These are phyloP conservation scores for Aspergillus baeticus DNA, from an alignment of 495 filamentous ascomycete species.

Conservation along the genomic window DNA sequence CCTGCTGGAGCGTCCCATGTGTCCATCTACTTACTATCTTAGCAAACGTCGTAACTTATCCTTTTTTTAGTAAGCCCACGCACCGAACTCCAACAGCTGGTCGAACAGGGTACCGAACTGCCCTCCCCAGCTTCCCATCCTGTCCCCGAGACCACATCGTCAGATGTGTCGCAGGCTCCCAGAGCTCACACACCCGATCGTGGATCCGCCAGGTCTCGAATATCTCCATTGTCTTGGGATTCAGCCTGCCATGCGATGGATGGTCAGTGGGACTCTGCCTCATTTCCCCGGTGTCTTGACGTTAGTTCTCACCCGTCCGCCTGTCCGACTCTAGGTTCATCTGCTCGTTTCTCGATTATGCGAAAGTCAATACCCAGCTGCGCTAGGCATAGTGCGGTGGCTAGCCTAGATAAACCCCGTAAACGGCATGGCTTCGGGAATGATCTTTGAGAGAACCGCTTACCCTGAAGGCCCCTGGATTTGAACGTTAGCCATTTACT, in stretches of 20 bases:
- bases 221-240: not conserved
- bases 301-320: not conserved
- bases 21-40: not conserved
- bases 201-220: not conserved
- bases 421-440: too few relatives aligned
- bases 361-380: not conserved
- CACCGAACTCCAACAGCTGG: not conserved
- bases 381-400: not conserved
- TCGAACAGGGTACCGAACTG: not conserved
- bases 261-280: not conserved
- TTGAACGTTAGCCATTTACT: too few relatives aligned
- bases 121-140: not conserved
- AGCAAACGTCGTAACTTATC: too few relatives aligned
- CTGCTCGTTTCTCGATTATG: not conserved
- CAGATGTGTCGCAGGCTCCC: not conserved
- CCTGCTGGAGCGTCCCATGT: not conserved
- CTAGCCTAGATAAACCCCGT: not conserved
- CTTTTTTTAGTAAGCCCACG: not conserved
- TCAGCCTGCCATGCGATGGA: not conserved
- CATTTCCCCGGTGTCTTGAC: not conserved
- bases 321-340: not conserved
- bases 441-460: not conserved
- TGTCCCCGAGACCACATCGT: not conserved
- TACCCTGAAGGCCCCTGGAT: not conserved
- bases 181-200: not conserved